Evolutionary conservation across 345 rosid species (phyloP).

Genomic region (Melaleuca quinquenervia): DNA sequence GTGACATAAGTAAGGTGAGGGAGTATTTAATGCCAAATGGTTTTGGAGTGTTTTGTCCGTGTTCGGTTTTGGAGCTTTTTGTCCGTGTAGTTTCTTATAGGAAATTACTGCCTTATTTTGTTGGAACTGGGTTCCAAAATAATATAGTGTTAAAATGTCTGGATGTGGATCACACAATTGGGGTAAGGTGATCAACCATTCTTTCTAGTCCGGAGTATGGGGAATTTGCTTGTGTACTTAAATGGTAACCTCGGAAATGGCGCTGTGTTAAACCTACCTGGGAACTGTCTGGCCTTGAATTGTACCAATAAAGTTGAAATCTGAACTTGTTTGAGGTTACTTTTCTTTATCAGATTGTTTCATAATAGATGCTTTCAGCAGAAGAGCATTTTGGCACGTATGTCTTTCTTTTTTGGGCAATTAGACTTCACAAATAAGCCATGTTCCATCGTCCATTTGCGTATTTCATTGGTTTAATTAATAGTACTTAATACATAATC

Average conservation of each 20-base stretch:
- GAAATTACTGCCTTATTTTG: neutral
- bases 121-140: neutral
- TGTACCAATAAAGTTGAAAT: neutral
- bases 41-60: neutral
- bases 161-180: neutral
- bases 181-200: neutral
- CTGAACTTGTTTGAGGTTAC: neutral
- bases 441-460: neutral
- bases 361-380: neutral
- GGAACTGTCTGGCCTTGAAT: neutral
- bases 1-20: neutral
- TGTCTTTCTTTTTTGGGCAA: neutral
- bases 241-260: neutral
- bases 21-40: neutral
- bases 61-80: neutral
- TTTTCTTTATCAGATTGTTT: neutral
- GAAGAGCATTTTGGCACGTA: neutral
- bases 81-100: neutral
- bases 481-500: neutral
- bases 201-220: neutral
- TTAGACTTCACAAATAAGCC: neutral
- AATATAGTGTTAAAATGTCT: neutral
- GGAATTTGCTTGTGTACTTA: neutral
- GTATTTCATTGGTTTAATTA: neutral
- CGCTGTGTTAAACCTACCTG: neutral